phyloP scores from a whole-genome alignment of 176 grass and related monocot species.

The Musa beccarii region DNA sequence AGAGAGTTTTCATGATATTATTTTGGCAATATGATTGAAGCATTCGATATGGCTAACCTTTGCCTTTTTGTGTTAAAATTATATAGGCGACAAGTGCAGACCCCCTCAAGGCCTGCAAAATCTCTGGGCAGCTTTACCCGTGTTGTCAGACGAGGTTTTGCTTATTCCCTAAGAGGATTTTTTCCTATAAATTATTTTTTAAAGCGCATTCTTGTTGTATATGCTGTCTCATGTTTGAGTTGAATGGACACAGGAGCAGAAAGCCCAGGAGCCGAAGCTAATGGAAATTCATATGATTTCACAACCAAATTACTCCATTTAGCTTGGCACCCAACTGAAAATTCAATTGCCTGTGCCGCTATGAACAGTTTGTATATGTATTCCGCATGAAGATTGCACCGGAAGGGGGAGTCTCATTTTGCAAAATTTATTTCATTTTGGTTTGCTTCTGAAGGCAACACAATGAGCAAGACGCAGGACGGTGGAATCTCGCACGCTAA shows the following conservation, averaged over 20 bases:
- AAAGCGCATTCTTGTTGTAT: background rate
- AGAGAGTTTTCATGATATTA: background rate
- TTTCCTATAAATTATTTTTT: background rate
- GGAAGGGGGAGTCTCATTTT: background rate
- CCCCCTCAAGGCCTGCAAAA: background rate
- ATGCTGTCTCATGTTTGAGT: background rate
- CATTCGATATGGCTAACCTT: background rate
- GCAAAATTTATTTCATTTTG: background rate
- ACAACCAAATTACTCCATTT: constrained; percentile 19
- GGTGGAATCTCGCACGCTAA: background rate
- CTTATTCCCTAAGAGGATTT: background rate
- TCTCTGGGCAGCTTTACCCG: background rate
- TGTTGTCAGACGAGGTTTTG: constrained; percentile 9
- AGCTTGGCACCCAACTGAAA: constrained; percentile 14
- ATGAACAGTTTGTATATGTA: constrained; percentile 18
- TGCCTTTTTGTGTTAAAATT: background rate
- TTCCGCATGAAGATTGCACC: constrained; percentile 2
- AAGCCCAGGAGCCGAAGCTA: background rate
- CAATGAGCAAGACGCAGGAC: background rate
- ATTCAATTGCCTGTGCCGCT: constrained; percentile 7
- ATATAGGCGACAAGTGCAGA: background rate
- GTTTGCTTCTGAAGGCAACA: background rate
- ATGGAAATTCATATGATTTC: constrained; percentile 14
- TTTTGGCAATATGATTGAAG: background rate
- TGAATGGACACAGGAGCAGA: constrained; percentile 1